Evolutionary conservation across 2,329 filamentous ascomycete species (phyloP).

Genomic region (Sporothrix brasiliensis): DNA sequence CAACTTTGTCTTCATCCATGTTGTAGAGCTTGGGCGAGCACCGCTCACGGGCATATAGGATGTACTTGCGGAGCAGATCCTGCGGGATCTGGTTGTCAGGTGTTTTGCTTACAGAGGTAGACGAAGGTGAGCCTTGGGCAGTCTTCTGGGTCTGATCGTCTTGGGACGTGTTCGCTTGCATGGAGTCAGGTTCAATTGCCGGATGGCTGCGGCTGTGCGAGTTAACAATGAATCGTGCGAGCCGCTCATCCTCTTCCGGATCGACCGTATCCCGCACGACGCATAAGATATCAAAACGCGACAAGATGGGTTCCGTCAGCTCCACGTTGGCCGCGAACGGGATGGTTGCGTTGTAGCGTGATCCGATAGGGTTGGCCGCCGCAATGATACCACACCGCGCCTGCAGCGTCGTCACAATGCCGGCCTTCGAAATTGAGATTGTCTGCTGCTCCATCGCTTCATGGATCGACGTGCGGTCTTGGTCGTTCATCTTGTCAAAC

Average conservation of each 20-base stretch:
- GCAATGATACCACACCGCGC: constrained; percentile 95
- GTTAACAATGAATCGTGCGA: constrained; percentile 92
- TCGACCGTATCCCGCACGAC: constrained; percentile 96
- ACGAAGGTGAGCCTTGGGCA: constrained; percentile 35
- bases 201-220: constrained; percentile 88
- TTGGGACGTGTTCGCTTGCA: constrained; percentile 62
- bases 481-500: constrained; percentile 99
- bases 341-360: constrained; percentile 93
- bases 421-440: constrained; percentile 97
- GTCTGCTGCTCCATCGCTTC: constrained; percentile 99
- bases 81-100: constrained; percentile 79
- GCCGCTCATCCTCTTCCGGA: constrained; percentile 84
- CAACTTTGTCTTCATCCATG: constrained; percentile 96
- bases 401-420: constrained; percentile 95
- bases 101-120: constrained; percentile 32
- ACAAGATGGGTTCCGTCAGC: constrained; percentile 93
- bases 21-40: constrained; percentile 92
- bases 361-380: constrained; percentile 93
- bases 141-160: constrained; percentile 37
- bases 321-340: constrained; percentile 97
- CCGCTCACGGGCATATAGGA: constrained; percentile 88
- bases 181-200: constrained; percentile 45
- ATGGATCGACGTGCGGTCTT: constrained; percentile 96
- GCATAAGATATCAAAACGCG: constrained; percentile 95
- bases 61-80: constrained; percentile 91